Evolutionary conservation across 257 asterid genomes (phyloP).

Genomic region (Parsonsia alboflavescens): DNA sequence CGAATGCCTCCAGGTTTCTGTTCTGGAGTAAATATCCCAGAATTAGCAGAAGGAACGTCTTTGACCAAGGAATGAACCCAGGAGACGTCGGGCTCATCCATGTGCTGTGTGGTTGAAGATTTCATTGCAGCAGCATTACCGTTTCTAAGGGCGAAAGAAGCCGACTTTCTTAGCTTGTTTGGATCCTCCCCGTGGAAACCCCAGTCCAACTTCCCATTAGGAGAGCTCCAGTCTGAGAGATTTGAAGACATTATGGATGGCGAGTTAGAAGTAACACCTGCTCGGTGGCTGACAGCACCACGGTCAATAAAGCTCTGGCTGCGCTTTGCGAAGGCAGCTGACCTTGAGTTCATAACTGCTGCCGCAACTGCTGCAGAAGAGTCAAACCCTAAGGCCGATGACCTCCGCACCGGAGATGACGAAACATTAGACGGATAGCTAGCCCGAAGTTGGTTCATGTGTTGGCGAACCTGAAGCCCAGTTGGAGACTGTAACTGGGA

Average conservation of each 20-base stretch:
- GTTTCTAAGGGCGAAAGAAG: slow-evolving; percentile 31
- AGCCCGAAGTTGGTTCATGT: slow-evolving; percentile 57
- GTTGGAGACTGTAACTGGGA: slow-evolving; percentile 51
- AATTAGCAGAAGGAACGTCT: slow-evolving; percentile 30
- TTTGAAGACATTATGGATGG: slow-evolving; percentile 36
- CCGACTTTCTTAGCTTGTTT: slow-evolving; percentile 46
- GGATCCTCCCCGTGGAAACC: slow-evolving; percentile 71
- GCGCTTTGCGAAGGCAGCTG: slow-evolving; percentile 60
- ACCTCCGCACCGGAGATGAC: slow-evolving; percentile 55
- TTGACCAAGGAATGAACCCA: slow-evolving; percentile 81
- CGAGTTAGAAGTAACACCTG: slow-evolving; percentile 26
- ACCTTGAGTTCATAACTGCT: slow-evolving; percentile 81
- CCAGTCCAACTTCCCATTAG: slow-evolving; percentile 82
- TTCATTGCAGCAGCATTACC: slow-evolving; percentile 10
- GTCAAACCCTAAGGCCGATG: slow-evolving; percentile 57
- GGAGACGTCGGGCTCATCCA: slow-evolving; percentile 66
- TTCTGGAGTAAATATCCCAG: slow-evolving; percentile 28
- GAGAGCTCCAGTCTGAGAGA: slow-evolving; percentile 67
- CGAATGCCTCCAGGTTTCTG: slow-evolving; percentile 31
- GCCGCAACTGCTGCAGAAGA: slow-evolving; percentile 84
- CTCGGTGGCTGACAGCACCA: slow-evolving; percentile 24
- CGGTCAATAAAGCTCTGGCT: slow-evolving; percentile 92
- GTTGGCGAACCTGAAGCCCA: slow-evolving; percentile 51
- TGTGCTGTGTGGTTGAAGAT: slow-evolving; percentile 7
- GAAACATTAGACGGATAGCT: slow-evolving; percentile 54